Evolutionary conservation across 2,329 filamentous ascomycete genomes (phyloP).

Genomic region (Karstenula rhodostoma): DNA sequence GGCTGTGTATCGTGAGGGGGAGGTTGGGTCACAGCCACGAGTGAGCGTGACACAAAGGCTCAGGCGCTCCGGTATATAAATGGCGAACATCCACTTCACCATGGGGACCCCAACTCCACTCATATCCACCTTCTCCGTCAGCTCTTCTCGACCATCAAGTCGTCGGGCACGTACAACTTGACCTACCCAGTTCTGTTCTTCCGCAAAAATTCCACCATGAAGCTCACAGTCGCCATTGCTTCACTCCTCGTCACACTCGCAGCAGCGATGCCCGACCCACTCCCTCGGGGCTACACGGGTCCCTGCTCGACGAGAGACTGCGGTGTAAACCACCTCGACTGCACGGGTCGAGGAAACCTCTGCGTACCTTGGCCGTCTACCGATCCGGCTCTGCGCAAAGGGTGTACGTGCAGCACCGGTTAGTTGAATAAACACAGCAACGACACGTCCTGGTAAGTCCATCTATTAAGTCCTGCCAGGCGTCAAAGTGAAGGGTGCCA

Average conservation of each 20-base stretch:
- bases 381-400: constrained; percentile 25
- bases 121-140: background rate
- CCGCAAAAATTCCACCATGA: constrained; percentile 16
- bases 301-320: constrained; percentile 24
- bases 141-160: background rate
- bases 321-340: constrained; percentile 18
- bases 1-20: background rate
- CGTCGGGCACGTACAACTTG: background rate
- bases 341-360: constrained; percentile 15
- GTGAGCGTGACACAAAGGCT: constrained; percentile 1
- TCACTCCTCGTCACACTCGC: constrained; percentile 21
- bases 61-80: background rate
- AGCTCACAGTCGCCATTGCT: constrained; percentile 16
- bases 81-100: background rate
- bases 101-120: background rate
- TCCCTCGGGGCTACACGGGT: constrained; percentile 25
- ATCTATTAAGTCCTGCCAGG: background rate
- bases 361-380: constrained; percentile 24
- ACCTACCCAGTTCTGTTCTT: background rate
- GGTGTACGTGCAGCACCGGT: constrained; percentile 24
- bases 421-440: constrained; percentile 8
- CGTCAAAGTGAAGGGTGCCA: background rate
- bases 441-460: background rate
- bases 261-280: constrained; percentile 21
- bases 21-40: background rate